phyloP scores from a whole-genome alignment of 441 rosid genomes.

The Melastoma candidum region DNA sequence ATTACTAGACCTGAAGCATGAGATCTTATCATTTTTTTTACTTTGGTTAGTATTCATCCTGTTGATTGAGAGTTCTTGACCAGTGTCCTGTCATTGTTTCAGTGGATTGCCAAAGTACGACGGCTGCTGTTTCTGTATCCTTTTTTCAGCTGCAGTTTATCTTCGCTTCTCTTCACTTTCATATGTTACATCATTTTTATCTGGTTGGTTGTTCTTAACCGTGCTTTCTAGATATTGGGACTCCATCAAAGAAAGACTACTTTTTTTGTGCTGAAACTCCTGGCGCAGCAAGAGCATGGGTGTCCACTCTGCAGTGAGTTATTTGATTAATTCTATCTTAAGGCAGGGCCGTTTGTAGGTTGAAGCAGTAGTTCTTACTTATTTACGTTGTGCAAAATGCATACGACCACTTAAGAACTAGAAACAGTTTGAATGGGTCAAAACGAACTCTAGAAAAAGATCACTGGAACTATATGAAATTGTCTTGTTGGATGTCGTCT shows the following conservation, averaged over 20 bases:
- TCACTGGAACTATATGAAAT: too few species aligned
- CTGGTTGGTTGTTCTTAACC: slow-evolving; percentile 28
- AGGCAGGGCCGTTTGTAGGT: background rate
- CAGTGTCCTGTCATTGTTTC: slow-evolving; percentile 18
- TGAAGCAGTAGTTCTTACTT: background rate
- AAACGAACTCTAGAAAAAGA: too few species aligned
- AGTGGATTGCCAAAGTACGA: slow-evolving; percentile 97
- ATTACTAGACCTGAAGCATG: slow-evolving; percentile 5
- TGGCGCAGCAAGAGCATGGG: slow-evolving; percentile 97
- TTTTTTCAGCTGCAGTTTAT: slow-evolving; percentile 8
- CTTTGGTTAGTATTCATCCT: slow-evolving; percentile 1
- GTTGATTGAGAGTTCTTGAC: background rate
- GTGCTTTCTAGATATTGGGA: slow-evolving; percentile 61
- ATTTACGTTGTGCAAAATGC: background rate
- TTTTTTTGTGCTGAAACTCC: slow-evolving; percentile 96
- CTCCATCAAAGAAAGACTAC: slow-evolving; percentile 87
- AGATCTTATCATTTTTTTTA: background rate
- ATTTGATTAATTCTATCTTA: slow-evolving; percentile 10
- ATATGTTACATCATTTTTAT: slow-evolving; percentile 1
- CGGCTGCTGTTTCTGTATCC: slow-evolving; percentile 99
- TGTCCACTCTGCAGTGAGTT: slow-evolving; percentile 83
- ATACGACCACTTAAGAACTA: background rate
- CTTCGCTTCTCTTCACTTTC: background rate
- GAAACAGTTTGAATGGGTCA: too few species aligned
- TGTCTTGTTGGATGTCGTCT: too few species aligned